Evolutionary conservation across 805 yeast species (phyloP), one percentile per base, ranked within the genome.

Genomic region (Yarrowia sp.): DNA sequence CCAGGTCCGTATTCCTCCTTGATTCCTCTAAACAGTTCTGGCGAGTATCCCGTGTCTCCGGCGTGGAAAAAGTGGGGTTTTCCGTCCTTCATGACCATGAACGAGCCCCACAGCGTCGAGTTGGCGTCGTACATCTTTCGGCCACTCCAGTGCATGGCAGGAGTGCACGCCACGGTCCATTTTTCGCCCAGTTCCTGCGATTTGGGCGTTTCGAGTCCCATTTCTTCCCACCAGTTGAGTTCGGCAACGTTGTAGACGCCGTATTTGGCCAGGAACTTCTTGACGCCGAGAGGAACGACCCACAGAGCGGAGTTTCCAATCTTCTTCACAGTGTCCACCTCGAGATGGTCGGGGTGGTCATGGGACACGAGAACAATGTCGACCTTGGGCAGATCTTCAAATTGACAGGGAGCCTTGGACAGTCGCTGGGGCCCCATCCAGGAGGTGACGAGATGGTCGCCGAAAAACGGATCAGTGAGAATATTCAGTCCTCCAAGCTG

Each of bases 131-230:
- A 75, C n/a, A 93, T 77, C 42, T 85, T 84, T 45, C 97, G 79
- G 0, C 98, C 98, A 0, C 97, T 90, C 98, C 98, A 94, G 78
- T 94, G 98, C 82, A 80, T 80, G 0, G 98, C 92, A 0, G 98
- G 98, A 0, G 95, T 85, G 77, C 97, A 91, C 0, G 91, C 93
- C 16, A 94, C 81, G 72, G 91, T 92, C 80, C 89, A 92, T 8
- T 81, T 81, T 70, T 87, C 87, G 75, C n/a, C 46, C 36, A 50
- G 68, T 16, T 50, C 71, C 16, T 19, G 22, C 22, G 75, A 48
- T 76, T 1, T 74, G 73, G 7, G 74, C 68, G 19, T 74, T 72
- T 10, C 72, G 67, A 87, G 70, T 2, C 85, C 79, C 16, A 83
- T 82, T 38, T 83, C 79, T 67, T 92, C 92, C 98, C 98, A 94